Evolutionary conservation across 192 early-diverging fungal genomes (phyloP), one percentile per base, ranked within the genome.

Genomic region (Coemansia sp.): DNA sequence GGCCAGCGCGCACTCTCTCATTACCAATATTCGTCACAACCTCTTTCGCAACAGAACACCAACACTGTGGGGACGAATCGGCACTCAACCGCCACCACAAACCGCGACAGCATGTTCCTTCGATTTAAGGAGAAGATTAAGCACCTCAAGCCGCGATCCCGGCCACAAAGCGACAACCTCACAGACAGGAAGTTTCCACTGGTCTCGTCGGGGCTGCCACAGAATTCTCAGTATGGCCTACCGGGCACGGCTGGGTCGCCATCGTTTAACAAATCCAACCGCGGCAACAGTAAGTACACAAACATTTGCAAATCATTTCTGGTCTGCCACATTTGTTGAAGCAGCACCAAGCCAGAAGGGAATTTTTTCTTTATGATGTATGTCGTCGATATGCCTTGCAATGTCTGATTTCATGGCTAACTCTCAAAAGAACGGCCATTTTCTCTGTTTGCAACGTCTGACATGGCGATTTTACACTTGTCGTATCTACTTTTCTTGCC

Each of bases 111-210:
- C 60, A 69, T 76, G 73, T 76, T 76, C 53, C 60, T 69, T 41
- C 73, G 73, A 13, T 54, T 76, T 24, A 76, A 76, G 46, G 73
- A 76, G 38, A 76, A 76, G 67, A 76, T 76, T 64, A 69, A 62
- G 59, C 56, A 49, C 19, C 55, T 76, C 34, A 75, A 75, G 51
- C 66, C 66, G 14, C 58, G 67, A 64, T 76, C 73, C 45, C 27
- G 73, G 2, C 73, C 73, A 10, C 73, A 69, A 42, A 76, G 73
- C 62, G 73, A 76, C 59, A 61, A 69, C 49, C 50, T 76, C 30
- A 39, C 67, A 8, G 73, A 76, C 53, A 61, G 50, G 18, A 48
- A 63, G 33, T 21, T 54, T 38, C 57, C 59, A 3, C 17, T 41
- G n/a, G 34, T 43, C 33, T 38, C 49, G 23, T 54, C 41, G 6